Evolutionary conservation across 139 green algal genomes (phyloP), one percentile per base, ranked within the genome.

Genomic region (Volvox reticuliferus): DNA sequence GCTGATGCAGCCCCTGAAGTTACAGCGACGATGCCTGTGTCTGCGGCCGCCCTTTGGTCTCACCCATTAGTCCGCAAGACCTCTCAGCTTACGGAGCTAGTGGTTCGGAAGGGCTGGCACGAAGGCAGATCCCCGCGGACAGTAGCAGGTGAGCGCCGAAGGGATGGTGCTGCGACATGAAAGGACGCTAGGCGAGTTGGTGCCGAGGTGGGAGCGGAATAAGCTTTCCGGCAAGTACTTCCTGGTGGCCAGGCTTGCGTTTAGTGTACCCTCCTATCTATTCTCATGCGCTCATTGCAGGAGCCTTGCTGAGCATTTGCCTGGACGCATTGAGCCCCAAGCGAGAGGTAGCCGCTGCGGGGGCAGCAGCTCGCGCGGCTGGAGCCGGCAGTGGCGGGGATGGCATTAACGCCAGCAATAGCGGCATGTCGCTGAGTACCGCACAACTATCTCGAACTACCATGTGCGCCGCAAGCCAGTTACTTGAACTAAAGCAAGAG

Each of bases 41-140:
- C 17, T n/a, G 83, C 65, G 67, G 33, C 26, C 26, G 36, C 24
- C 67, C 35, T 89, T 36, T 24, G 67, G 83, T 28, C 22, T 13
- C 68, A 80, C 67, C 83, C 85, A 50, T 50, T 89, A 50, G n/a
- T 71, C 28, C 1, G 19, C 9, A 44, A 13, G 3, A 17, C 35
- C 0, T 12, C 2, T 17, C 35, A 19, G 85, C 85, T 89, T 67
- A 61, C 85, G 44, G 85, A 20, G 69, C 44, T 89, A 26, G 85
- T 61, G 69, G 69, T 89, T 26, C 85, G 85, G 37, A 76, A 50
- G 69, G 85, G 85, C n/a, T 89, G 85, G 85, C 85, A 89, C 69
- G 85, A 89, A 50, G 85, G 85, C 18, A 30, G 85, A 12, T 28
- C 85, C 36, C 85, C 85, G 28, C 28, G 69, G n/a, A 89, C 69